Conservation (phyloP, 805 yeast genomes). For the Starmerella cellae region DNA sequence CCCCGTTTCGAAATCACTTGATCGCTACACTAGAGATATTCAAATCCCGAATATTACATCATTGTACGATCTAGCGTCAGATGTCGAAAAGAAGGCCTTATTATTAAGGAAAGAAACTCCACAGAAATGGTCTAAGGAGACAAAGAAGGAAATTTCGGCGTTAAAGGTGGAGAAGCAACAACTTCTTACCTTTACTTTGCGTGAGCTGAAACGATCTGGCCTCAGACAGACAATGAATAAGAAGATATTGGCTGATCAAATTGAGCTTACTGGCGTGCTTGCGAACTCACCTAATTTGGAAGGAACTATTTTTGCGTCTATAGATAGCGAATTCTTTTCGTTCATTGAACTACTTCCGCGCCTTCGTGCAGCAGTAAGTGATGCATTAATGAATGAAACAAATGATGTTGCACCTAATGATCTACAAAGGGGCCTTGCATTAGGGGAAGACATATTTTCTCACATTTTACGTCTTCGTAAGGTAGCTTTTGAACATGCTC, state of each 20-base stretch:
- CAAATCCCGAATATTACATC: conserved; percentile 28
- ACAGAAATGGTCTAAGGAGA: conserved; percentile 49
- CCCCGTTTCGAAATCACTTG: conserved; percentile 45
- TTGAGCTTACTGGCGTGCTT: conserved; percentile 49
- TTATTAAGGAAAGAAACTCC: conserved; percentile 70
- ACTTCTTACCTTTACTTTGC: conserved; percentile 60
- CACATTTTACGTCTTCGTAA: conserved; percentile 33
- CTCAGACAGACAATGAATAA: conserved; percentile 51
- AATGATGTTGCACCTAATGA: conserved; percentile 67
- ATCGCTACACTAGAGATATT: conserved; percentile 31
- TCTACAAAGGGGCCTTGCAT: conserved; percentile 62
- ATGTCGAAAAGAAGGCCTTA: conserved; percentile 44
- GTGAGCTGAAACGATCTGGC: conserved; percentile 66
- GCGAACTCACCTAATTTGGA: conserved; percentile 39
- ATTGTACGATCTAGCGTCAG: conserved; percentile 44
- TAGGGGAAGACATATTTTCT: conserved; percentile 55
- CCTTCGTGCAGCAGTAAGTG: conserved; percentile 49
- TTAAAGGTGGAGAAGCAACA: conserved; percentile 72
- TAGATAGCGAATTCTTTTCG: conserved; percentile 47
- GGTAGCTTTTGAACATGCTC: background rate
- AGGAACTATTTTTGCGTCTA: conserved; percentile 22
- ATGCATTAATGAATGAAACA: conserved; percentile 24
- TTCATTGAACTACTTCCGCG: conserved; percentile 71
- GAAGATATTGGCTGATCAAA: conserved; percentile 50
- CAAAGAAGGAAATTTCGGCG: conserved; percentile 54